These are phyloP conservation scores for Aspergillus cavernicola DNA, from an alignment of 495 filamentous ascomycete species.

Conservation along the genomic window DNA sequence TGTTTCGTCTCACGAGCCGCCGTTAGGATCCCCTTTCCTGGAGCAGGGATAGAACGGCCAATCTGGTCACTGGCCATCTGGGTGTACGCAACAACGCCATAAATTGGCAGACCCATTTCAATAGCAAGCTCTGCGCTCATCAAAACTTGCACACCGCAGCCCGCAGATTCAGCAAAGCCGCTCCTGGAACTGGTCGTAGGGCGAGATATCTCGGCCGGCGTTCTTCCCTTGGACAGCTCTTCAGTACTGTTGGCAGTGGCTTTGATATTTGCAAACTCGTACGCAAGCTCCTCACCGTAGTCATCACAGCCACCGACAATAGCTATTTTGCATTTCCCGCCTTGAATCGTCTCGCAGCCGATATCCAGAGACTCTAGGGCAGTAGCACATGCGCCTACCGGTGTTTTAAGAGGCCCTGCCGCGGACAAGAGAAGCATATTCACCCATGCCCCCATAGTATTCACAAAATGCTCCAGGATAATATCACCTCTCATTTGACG, in stretches of 20 bases:
- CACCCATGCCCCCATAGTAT: constrained; percentile 98
- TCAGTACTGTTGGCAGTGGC: constrained; percentile 95
- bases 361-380: constrained; percentile 96
- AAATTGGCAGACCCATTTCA: constrained; percentile 97
- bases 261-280: constrained; percentile 99
- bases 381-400: constrained; percentile 95
- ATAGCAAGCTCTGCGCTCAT: constrained; percentile 92
- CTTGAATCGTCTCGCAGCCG: constrained; percentile 92
- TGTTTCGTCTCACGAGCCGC: constrained; percentile 74
- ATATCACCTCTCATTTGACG: constrained; percentile 96
- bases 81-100: constrained; percentile 88
- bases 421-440: constrained; percentile 98
- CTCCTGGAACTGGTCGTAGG: constrained; percentile 93
- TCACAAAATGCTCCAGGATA: constrained; percentile 98
- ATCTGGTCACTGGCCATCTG: constrained; percentile 98
- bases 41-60: constrained; percentile 92
- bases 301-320: constrained; percentile 98
- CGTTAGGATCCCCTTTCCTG: constrained; percentile 92
- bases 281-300: constrained; percentile 97
- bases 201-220: constrained; percentile 93
- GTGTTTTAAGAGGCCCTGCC: constrained; percentile 96
- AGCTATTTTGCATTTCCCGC: constrained; percentile 92
- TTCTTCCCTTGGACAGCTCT: constrained; percentile 89
- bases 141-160: constrained; percentile 94
- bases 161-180: constrained; percentile 99